Conservation (phyloP, 2,329 filamentous ascomycete species). For the Didymella segeticola region DNA sequence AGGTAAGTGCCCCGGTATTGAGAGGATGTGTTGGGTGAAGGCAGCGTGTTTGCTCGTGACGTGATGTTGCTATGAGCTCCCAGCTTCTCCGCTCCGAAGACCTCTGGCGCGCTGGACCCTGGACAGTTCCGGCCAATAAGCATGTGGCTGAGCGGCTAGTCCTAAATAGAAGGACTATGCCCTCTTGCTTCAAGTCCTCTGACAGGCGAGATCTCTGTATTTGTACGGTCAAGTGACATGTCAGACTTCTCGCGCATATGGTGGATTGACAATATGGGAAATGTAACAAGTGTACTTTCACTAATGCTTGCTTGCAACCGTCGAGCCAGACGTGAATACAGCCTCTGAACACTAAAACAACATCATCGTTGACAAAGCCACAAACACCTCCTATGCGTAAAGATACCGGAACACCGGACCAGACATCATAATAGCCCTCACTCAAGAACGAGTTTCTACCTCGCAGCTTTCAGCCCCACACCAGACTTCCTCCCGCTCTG, state of each 20-base stretch:
- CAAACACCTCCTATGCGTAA: constrained; percentile 34
- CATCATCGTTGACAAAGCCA: too few species aligned
- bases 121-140: not conserved
- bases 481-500: constrained; percentile 26
- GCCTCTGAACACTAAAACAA: too few species aligned
- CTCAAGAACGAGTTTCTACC: constrained; percentile 17
- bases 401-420: constrained; percentile 13
- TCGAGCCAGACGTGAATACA: too few species aligned
- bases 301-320: too few species aligned
- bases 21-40: constrained; percentile 3
- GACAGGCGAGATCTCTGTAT: too few species aligned
- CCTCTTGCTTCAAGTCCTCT: too few species aligned
- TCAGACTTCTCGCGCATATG: too few species aligned
- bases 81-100: constrained; percentile 15
- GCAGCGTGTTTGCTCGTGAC: constrained; percentile 12
- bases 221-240: too few species aligned
- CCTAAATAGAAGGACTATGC: constrained; percentile 1
- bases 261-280: too few species aligned
- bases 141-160: not conserved
- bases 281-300: too few species aligned
- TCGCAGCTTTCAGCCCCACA: constrained; percentile 23
- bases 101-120: constrained; percentile 14
- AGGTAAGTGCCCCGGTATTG: not conserved
- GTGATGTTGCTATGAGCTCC: constrained; percentile 18
- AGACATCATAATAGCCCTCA: constrained; percentile 34